Evolutionary conservation across 2,329 filamentous ascomycete species (phyloP).

Genomic region (Fusarium sp.): DNA sequence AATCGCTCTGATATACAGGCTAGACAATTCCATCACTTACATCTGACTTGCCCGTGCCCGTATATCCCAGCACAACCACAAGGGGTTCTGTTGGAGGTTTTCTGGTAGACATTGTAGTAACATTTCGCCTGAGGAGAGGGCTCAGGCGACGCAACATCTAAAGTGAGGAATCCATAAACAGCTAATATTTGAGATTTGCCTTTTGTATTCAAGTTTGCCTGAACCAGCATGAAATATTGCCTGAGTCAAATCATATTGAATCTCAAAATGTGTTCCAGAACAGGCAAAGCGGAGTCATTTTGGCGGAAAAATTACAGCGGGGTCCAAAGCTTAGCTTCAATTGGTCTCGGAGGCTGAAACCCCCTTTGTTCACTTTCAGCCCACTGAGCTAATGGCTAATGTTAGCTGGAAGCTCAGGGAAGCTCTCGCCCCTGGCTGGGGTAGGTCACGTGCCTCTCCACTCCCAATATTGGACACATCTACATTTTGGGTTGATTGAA

Average conservation of each 20-base stretch:
- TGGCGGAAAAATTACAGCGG: conserved; percentile 38
- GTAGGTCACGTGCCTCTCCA: conserved; percentile 50
- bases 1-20: background rate
- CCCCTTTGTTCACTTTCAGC: conserved; percentile 28
- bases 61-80: conserved; percentile 86
- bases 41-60: conserved; percentile 93
- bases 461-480: conserved; percentile 58
- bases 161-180: conserved; percentile 20
- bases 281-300: conserved; percentile 20
- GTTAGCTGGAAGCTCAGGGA: conserved; percentile 34
- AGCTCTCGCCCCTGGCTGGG: conserved; percentile 22
- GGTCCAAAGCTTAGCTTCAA: conserved; percentile 6
- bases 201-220: background rate
- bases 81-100: conserved; percentile 67
- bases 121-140: conserved; percentile 48
- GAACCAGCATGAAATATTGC: background rate
- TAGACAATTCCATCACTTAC: conserved; percentile 63
- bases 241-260: conserved; percentile 12
- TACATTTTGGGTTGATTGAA: conserved; percentile 55
- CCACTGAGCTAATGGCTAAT: background rate
- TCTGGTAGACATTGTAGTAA: conserved; percentile 53
- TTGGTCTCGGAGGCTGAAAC: conserved; percentile 28
- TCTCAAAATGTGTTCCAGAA: conserved; percentile 29
- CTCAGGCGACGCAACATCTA: conserved; percentile 46
- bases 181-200: background rate